Conservation (phyloP, 257 asterid genomes). For the Fraxinus quadrangulata region DNA sequence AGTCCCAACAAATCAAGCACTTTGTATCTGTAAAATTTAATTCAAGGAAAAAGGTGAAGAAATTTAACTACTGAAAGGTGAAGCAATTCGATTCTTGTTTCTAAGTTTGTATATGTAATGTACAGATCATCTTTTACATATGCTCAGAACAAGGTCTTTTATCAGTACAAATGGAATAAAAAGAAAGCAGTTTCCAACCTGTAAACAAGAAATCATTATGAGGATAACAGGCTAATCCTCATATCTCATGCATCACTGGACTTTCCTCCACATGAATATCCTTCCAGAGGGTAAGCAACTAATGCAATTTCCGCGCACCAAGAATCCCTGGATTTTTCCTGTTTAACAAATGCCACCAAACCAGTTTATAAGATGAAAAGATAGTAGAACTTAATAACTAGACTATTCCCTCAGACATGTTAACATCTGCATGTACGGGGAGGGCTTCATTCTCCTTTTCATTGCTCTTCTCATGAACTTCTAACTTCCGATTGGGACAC, state of each 20-base stretch:
- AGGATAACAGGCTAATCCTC: background rate
- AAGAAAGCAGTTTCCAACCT: background rate
- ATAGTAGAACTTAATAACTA: background rate
- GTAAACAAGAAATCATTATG: background rate
- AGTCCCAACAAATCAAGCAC: background rate
- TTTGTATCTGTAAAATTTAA: background rate
- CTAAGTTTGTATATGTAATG: background rate
- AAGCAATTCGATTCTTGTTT: background rate
- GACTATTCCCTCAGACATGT: slow-evolving; percentile 24
- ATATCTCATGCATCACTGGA: background rate
- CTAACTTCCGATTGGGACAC: slow-evolving; percentile 40
- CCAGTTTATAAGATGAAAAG: background rate
- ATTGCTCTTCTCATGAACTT: slow-evolving; percentile 27
- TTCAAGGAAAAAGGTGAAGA: background rate
- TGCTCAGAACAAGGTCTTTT: background rate
- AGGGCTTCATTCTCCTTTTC: slow-evolving; percentile 28
- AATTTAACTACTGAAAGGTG: background rate
- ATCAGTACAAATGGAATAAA: background rate
- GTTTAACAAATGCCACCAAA: background rate
- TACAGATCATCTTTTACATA: background rate
- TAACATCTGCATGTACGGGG: slow-evolving; percentile 21
- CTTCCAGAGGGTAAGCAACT: background rate
- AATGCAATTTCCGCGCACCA: background rate
- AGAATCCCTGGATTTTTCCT: background rate
- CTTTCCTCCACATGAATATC: slow-evolving; percentile 1